These are phyloP conservation scores for Sphaerulina musiva DNA, from an alignment of 2,329 filamentous ascomycete genomes.

Conservation along the genomic window DNA sequence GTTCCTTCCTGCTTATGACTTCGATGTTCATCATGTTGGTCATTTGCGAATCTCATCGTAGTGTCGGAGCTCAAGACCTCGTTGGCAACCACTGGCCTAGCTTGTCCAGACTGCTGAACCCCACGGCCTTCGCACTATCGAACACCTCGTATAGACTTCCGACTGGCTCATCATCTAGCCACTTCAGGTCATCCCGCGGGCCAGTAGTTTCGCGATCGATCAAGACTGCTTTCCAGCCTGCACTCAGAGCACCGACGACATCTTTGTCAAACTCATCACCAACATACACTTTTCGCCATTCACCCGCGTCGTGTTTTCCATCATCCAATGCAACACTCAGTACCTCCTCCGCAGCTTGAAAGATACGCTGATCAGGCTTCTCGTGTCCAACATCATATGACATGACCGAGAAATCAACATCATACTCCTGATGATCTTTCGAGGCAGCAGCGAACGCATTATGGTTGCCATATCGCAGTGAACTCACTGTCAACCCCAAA, in stretches of 20 bases:
- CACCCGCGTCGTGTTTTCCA: slow-evolving; percentile 11
- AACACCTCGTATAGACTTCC: slow-evolving; percentile 19
- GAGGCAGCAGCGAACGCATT: slow-evolving; percentile 28
- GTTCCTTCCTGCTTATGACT: no score
- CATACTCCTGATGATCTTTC: slow-evolving; percentile 18
- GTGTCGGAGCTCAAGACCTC: neutral
- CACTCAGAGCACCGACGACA: slow-evolving; percentile 42
- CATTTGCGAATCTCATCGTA: no score
- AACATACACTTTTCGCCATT: slow-evolving; percentile 45
- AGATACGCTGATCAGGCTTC: slow-evolving; percentile 54
- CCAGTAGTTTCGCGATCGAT: slow-evolving; percentile 34
- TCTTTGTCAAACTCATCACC: slow-evolving; percentile 51
- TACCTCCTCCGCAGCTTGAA: slow-evolving; percentile 48
- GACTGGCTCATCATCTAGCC: slow-evolving; percentile 18
- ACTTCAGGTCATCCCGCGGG: slow-evolving; percentile 15
- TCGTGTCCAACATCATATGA: slow-evolving; percentile 58
- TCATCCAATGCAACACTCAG: slow-evolving; percentile 31
- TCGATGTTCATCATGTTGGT: no score
- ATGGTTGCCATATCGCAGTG: slow-evolving; percentile 36
- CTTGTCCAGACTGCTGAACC: slow-evolving; percentile 22
- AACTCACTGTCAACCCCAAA: slow-evolving; percentile 47
- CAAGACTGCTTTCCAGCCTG: slow-evolving; percentile 45
- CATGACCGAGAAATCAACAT: slow-evolving; percentile 54
- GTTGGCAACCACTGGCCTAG: slow-evolving; percentile 25
- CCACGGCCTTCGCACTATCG: slow-evolving; percentile 18